Evolutionary conservation across 2,329 filamentous ascomycete species (phyloP).

Genomic region (Fonsecaea pedrosoi): DNA sequence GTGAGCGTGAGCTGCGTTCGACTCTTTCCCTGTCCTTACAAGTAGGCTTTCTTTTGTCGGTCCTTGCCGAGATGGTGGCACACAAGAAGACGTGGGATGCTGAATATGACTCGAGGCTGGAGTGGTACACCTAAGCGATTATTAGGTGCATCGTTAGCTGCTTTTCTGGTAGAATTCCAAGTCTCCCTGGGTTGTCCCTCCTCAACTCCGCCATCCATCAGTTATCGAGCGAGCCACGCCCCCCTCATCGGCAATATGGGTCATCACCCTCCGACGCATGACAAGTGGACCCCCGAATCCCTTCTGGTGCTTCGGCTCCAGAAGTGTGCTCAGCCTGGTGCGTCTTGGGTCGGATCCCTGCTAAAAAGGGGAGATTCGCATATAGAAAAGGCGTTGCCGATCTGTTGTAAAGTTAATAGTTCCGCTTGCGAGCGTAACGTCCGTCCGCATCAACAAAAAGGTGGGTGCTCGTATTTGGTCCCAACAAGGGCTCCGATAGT

Average conservation of each 20-base stretch:
- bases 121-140: slow-evolving; percentile 1
- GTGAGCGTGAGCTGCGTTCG: background rate
- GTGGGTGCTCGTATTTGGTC: background rate
- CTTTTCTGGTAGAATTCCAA: background rate
- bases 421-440: background rate
- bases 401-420: background rate
- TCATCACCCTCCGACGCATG: background rate
- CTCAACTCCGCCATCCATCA: background rate
- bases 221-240: background rate
- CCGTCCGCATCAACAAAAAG: background rate
- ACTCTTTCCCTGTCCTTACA: background rate
- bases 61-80: background rate
- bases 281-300: background rate
- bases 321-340: slow-evolving; percentile 2
- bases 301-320: background rate
- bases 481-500: background rate
- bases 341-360: background rate
- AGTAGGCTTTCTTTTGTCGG: background rate
- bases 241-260: background rate
- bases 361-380: background rate
- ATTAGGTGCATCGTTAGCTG: slow-evolving; percentile 26
- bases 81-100: background rate
- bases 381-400: slow-evolving; percentile 2
- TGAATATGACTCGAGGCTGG: slow-evolving; percentile 6
- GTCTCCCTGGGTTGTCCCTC: background rate